Base-by-base conservation (phyloP, 306 rosid genomes). In the Sicyos edulis region DNA sequence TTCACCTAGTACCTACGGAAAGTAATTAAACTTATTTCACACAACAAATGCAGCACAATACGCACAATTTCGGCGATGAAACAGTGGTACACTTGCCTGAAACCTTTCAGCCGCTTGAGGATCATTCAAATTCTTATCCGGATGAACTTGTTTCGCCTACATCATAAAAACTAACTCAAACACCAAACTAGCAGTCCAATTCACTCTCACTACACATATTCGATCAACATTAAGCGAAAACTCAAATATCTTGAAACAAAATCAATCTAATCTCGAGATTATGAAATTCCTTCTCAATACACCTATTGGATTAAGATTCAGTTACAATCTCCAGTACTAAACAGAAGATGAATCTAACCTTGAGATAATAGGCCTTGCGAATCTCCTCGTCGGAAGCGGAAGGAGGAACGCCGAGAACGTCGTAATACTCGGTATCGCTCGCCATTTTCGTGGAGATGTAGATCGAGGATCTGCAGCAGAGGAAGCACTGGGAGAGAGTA, bases 131-230 rank as follows among this genome's bases (percentile, higher is more conserved):
- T 32, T 32, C 37, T 89, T 87, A 82, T 93, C 99, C 0, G 97
- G 99, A 89, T 93, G 99, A 75, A 91, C 96, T 87, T 80, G 95
- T 86, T 86, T 87, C 54, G 99, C 99, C 99, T 93, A 80, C 8
- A 72, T 20, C 6, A 40, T 32, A 21, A 59, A 45, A 16, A 51
- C 19, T 4, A 21, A 51, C 74, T 56, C 7, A 0, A 55, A 29
- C 42, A 16, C 14, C 34, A 65, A 50, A 54, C 19, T n/a, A 69
- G 15, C 26, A 4, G 21, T 15, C 10, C 22, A 51, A 20, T 63
- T 8, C 14, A 37, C n/a, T n/a, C n/a, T n/a, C n/a, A n/a, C n/a
- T n/a, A n/a, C n/a, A n/a, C n/a, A n/a, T n/a, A 49, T 7, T 45
- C 10, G 4, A 47, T 47, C 2, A 12, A 8, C 55, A 65, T 3